phyloP scores from a whole-genome alignment of 495 filamentous ascomycete species.

The Lasiosphaeriaceae sp. region DNA sequence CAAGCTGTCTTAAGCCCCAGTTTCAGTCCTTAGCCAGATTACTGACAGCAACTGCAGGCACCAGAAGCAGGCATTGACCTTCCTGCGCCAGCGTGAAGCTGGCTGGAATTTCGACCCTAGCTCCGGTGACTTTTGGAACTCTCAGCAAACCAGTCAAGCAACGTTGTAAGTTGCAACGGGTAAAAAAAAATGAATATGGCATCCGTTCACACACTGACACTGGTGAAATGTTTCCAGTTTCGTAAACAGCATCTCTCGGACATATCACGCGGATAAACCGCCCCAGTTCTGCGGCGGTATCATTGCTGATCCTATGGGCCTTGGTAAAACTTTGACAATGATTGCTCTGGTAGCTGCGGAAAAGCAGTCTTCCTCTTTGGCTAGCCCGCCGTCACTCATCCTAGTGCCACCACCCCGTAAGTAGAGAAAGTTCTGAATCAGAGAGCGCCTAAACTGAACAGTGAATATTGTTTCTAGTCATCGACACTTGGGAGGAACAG shows the following conservation, averaged over 20 bases:
- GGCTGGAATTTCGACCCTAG: slow-evolving; percentile 28
- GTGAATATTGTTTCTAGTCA: slow-evolving; percentile 13
- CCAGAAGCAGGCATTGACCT: slow-evolving; percentile 43
- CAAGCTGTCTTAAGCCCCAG: background rate
- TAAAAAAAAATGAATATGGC: no score
- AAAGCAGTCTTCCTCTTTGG: background rate
- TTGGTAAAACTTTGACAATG: slow-evolving; percentile 39
- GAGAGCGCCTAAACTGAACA: background rate
- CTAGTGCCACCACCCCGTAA: slow-evolving; percentile 36
- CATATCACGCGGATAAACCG: slow-evolving; percentile 18
- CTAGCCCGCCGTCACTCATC: slow-evolving; percentile 18
- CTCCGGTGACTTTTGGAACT: slow-evolving; percentile 22
- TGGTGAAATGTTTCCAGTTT: slow-evolving; percentile 7
- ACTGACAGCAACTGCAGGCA: slow-evolving; percentile 20
- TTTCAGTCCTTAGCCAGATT: background rate
- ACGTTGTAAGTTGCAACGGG: slow-evolving; percentile 6
- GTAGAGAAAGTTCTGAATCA: background rate
- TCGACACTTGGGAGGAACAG: slow-evolving; percentile 37
- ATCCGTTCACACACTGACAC: background rate
- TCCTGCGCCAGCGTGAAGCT: slow-evolving; percentile 36
- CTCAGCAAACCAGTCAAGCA: slow-evolving; percentile 9
- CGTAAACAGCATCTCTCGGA: slow-evolving; percentile 24
- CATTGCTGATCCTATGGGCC: slow-evolving; percentile 41
- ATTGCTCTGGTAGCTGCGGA: slow-evolving; percentile 33
- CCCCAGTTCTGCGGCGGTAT: slow-evolving; percentile 34